Evolutionary conservation across 805 yeast species (phyloP).

Genomic region (Lipomyces lipofer): DNA sequence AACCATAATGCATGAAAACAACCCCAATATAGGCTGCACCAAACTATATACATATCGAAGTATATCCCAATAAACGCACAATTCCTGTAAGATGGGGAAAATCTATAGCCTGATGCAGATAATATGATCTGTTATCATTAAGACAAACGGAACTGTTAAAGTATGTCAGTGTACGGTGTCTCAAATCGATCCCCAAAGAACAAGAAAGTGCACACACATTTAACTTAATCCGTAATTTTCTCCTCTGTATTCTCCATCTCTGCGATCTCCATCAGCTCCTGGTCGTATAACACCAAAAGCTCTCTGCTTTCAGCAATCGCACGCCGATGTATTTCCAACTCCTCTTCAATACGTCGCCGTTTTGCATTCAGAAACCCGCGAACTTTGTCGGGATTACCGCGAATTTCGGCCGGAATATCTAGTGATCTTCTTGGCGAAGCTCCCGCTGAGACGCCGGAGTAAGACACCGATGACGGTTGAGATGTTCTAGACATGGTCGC

Average conservation of each 20-base stretch:
- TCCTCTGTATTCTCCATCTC: not conserved
- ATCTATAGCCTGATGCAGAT: no score
- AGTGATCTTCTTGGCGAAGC: conserved; percentile 7
- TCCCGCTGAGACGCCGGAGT: not conserved
- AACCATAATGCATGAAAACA: no score
- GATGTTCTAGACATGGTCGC: not conserved
- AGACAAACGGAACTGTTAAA: no score
- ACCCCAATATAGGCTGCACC: no score
- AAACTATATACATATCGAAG: no score
- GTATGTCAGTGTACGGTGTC: no score
- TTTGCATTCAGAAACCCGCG: conserved; percentile 40
- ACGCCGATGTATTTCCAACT: conserved; percentile 35
- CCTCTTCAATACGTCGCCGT: conserved; percentile 40
- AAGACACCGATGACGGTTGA: not conserved
- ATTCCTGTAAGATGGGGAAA: no score
- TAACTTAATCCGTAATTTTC: no score
- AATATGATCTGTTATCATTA: no score
- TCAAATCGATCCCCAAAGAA: no score
- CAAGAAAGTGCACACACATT: no score
- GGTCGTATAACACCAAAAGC: conserved; percentile 38
- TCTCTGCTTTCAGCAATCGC: conserved; percentile 35
- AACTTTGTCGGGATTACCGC: conserved; percentile 33
- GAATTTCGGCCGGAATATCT: conserved; percentile 36
- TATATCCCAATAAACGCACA: no score
- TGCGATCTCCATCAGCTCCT: conserved; percentile 30